Conservation (phyloP, 2,329 filamentous ascomycete genomes). For the Phyllosticta capitalensis region DNA sequence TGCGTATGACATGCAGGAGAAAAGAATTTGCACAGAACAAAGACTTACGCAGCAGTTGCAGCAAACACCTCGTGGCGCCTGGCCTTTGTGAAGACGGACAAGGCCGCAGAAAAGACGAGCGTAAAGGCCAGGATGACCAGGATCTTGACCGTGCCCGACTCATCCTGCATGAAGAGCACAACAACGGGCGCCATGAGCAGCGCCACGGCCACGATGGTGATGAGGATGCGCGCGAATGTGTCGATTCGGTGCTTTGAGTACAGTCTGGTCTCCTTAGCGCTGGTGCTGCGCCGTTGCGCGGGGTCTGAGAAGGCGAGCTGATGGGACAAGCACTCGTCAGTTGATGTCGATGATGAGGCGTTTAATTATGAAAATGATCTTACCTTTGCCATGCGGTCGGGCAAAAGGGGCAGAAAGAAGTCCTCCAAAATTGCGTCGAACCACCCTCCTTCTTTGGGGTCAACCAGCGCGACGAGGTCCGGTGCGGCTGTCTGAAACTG, state of each 20-base stretch:
- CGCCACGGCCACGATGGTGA: constrained; percentile 16
- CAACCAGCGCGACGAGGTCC: constrained; percentile 13
- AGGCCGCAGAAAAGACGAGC: constrained; percentile 14
- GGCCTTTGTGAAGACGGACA: constrained; percentile 16
- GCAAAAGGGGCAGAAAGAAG: neutral
- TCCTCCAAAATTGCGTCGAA: constrained; percentile 11
- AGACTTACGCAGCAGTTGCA: constrained; percentile 19
- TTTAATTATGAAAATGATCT: neutral
- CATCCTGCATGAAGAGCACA: constrained; percentile 13
- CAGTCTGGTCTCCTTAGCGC: constrained; percentile 11
- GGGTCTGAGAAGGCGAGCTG: constrained; percentile 13
- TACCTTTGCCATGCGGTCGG: neutral
- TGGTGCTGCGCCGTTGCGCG: constrained; percentile 12
- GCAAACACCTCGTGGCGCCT: constrained; percentile 18
- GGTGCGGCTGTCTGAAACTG: constrained; percentile 5
- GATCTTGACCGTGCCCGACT: constrained; percentile 13
- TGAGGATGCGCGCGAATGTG: constrained; percentile 15
- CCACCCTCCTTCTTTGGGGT: constrained; percentile 11
- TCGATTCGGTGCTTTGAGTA: constrained; percentile 15
- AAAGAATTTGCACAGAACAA: neutral
- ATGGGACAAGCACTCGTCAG: neutral
- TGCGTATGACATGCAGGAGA: neutral
- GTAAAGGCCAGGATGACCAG: constrained; percentile 14
- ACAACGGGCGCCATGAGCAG: constrained; percentile 17
- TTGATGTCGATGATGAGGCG: neutral